phyloP scores from a whole-genome alignment of 768 basidiomycete genomes.

The Boletus barrowsii region DNA sequence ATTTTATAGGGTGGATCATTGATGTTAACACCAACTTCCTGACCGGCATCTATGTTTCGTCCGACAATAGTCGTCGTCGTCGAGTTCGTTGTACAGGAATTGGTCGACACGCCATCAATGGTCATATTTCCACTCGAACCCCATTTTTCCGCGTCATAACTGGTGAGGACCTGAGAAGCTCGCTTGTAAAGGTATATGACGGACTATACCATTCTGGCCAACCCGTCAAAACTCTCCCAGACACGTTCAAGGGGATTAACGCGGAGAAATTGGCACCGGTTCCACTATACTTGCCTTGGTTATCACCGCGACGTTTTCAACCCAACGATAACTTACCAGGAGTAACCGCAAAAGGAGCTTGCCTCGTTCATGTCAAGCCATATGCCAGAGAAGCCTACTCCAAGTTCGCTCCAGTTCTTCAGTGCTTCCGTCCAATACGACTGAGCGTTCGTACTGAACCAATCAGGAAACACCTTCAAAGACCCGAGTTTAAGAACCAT shows the following conservation, averaged over 20 bases:
- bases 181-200: background rate
- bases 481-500: background rate
- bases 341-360: slow-evolving; percentile 59
- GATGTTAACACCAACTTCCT: slow-evolving; percentile 43
- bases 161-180: slow-evolving; percentile 35
- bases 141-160: slow-evolving; percentile 58
- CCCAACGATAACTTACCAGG: slow-evolving; percentile 36
- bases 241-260: slow-evolving; percentile 20
- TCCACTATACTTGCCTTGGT: slow-evolving; percentile 28
- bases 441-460: slow-evolving; percentile 51
- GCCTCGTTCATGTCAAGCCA: slow-evolving; percentile 72
- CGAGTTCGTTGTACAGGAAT: slow-evolving; percentile 26
- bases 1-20: slow-evolving; percentile 65
- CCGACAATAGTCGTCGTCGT: slow-evolving; percentile 19
- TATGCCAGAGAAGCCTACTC: slow-evolving; percentile 55
- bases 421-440: slow-evolving; percentile 59
- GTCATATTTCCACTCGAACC: slow-evolving; percentile 73
- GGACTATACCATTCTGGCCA: slow-evolving; percentile 59
- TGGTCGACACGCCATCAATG: slow-evolving; percentile 59
- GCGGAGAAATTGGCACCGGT: slow-evolving; percentile 54
- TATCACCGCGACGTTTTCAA: background rate
- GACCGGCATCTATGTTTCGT: slow-evolving; percentile 46
- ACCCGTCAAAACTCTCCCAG: slow-evolving; percentile 1
- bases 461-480: slow-evolving; percentile 53
- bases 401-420: slow-evolving; percentile 47